Evolutionary conservation across 176 grass and related monocot genomes (phyloP).

Genomic region (Elaeis guineensis): DNA sequence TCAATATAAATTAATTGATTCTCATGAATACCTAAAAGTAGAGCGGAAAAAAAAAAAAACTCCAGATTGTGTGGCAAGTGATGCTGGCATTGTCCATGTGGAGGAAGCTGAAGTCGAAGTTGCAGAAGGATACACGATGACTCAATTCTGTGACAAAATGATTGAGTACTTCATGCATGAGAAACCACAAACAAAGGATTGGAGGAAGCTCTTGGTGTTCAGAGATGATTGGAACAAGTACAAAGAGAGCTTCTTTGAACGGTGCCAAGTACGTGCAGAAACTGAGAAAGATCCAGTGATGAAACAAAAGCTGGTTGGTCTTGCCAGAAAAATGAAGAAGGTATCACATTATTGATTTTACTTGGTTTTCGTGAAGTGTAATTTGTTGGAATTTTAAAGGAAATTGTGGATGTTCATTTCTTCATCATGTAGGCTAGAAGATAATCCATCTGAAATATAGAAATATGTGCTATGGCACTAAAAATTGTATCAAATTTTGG

Average conservation of each 20-base stretch:
- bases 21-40: too few relatives aligned
- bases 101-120: conserved; percentile 42
- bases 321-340: conserved; percentile 91
- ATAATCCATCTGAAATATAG: too few relatives aligned
- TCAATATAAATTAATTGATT: too few relatives aligned
- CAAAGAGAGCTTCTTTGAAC: conserved; percentile 44
- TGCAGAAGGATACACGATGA: conserved; percentile 76
- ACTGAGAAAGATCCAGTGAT: conserved; percentile 38
- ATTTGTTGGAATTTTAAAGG: too few relatives aligned
- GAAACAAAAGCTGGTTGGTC: conserved; percentile 69
- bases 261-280: conserved; percentile 34
- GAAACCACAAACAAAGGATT: conserved; percentile 83
- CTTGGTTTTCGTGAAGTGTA: too few relatives aligned
- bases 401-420: not conserved
- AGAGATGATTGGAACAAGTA: conserved; percentile 94
- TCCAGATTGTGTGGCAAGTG: conserved; percentile 27
- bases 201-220: conserved; percentile 80
- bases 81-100: conserved; percentile 13
- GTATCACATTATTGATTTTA: conserved; percentile 19
- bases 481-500: too few relatives aligned
- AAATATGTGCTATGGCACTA: too few relatives aligned
- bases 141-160: conserved; percentile 72
- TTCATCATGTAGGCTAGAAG: not conserved
- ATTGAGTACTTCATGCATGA: conserved; percentile 80
- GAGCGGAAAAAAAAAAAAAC: not conserved